Evolutionary conservation across 129 eudicot genomes (phyloP), one percentile per base, ranked within the genome.

Genomic region (Heracleum sosnowskyi): DNA sequence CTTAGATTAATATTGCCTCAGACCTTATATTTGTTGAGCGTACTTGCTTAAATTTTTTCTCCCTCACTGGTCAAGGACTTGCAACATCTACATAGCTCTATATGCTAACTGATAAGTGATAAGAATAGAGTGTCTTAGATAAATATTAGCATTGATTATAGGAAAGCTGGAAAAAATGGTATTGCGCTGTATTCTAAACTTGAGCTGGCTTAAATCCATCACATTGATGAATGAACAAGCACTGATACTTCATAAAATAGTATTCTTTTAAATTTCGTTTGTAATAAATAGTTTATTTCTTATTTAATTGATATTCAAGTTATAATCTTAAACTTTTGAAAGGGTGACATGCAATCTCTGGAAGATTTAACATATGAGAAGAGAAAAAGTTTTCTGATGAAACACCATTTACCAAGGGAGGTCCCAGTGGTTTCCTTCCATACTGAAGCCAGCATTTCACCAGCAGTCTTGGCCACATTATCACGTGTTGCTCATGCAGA

Each of bases 301-400:
- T 24, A 39, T 22, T 37, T 40, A 40, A n/a, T 28, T 13, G 37
- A 73, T n/a, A 44, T 44, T 62, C 35, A 72, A 71, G 70, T 77
- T 57, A 72, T 88, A 42, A 81, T 60, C 39, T n/a, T 49, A 22
- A 45, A 68, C 57, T 86, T 80, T 63, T 87, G 85, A 63, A 63
- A 96, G 99, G 99, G 99, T 73, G 99, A 96, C 81, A 75, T 96
- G 86, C 97, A 88, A 85, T 89, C 97, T 24, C 90, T 96, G 11
- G 99, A 96, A 87, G 99, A 96, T 76, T 76, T 96, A 73, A 96
- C 99, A 0, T 96, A 96, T 57, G 88, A 87, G 40, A 90, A 75
- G 77, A 80, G 99, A 62, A 89, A 84, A 51, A 90, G 87, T 26
- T 96, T 96, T 82, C 75, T 96, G 76, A 81, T 74, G 69, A 90